These are phyloP conservation scores for Yamadazyma songkhlaensis DNA, from an alignment of 1,139 yeast species.

Conservation along the genomic window DNA sequence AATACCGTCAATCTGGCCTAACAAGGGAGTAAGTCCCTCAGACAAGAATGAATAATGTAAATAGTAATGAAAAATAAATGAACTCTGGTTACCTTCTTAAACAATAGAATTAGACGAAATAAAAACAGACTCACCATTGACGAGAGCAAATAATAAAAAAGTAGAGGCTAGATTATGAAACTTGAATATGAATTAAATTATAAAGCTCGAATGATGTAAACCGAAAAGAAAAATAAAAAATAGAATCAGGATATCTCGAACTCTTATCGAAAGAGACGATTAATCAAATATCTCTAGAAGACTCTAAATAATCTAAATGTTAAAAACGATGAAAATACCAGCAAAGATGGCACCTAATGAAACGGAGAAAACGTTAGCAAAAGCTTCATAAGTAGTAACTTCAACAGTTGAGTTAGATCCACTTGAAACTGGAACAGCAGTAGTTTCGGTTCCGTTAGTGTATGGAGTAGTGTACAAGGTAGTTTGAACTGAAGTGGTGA, in stretches of 20 bases:
- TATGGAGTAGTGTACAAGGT: constrained; percentile 7
- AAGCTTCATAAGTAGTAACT: constrained; percentile 16
- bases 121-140: too few species aligned
- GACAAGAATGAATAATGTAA: constrained; percentile 3
- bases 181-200: background rate
- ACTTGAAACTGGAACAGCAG: constrained; percentile 6
- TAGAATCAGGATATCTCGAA: background rate
- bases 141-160: background rate
- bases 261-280: constrained; percentile 1
- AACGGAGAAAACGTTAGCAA: constrained; percentile 16
- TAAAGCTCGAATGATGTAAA: background rate
- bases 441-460: constrained; percentile 4
- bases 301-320: constrained; percentile 10
- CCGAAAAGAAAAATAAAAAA: constrained; percentile 1
- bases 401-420: constrained; percentile 2
- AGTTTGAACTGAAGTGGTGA: constrained; percentile 8
- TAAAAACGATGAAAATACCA: constrained; percentile 17
- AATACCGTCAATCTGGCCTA: constrained; percentile 89
- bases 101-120: background rate
- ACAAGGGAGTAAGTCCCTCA: constrained; percentile 1
- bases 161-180: too few species aligned
- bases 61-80: background rate
- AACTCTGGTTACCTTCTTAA: background rate
- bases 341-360: constrained; percentile 22
- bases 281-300: background rate